A percentile compares a stretch with the other conserved stretches of the same genome.
Conservation (phyloP, 2,329 filamentous ascomycete genomes). For the Pseudocercospora fijiensis region DNA sequence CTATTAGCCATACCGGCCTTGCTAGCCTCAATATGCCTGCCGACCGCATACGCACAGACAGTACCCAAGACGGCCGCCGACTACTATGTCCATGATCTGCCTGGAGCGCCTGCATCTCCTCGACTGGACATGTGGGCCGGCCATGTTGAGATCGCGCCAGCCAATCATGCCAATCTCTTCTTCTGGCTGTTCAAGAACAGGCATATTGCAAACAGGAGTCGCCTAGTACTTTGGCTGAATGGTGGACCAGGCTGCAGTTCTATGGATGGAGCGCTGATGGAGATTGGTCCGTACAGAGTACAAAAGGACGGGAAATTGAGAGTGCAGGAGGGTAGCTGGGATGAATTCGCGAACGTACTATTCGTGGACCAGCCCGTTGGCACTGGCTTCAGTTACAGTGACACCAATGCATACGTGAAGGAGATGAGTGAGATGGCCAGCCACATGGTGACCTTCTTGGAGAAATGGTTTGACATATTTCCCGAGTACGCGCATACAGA, state of each 20-base stretch:
- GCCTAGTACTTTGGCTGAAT: constrained; percentile 95
- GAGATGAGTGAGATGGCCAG: constrained; percentile 86
- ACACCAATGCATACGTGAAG: constrained; percentile 80
- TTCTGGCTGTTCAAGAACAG: constrained; percentile 98
- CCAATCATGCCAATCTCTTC: constrained; percentile 89
- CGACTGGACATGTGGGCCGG: constrained; percentile 97
- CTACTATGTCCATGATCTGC: constrained; percentile 83
- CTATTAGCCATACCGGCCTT: constrained; percentile 19
- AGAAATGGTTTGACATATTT: constrained; percentile 88
- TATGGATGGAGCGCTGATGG: constrained; percentile 94
- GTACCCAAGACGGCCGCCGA: constrained; percentile 69
- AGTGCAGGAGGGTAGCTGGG: constrained; percentile 94
- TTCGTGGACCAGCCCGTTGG: constrained; percentile 98
- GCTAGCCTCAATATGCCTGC: constrained; percentile 25
- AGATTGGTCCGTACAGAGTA: constrained; percentile 88
- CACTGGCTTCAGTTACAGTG: constrained; percentile 92
- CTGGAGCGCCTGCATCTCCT: constrained; percentile 72
- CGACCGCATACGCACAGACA: constrained; percentile 15
- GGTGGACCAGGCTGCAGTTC: constrained; percentile 96
- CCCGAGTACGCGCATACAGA: constrained; percentile 90
- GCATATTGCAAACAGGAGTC: constrained; percentile 86
- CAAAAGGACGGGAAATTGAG: constrained; percentile 68
- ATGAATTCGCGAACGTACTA: constrained; percentile 94
- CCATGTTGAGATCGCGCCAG: constrained; percentile 84
- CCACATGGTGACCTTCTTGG: constrained; percentile 83